Base-by-base conservation (phyloP, 2,329 filamentous ascomycete genomes). In the Ophiocordyceps polyrhachis-furcata region DNA sequence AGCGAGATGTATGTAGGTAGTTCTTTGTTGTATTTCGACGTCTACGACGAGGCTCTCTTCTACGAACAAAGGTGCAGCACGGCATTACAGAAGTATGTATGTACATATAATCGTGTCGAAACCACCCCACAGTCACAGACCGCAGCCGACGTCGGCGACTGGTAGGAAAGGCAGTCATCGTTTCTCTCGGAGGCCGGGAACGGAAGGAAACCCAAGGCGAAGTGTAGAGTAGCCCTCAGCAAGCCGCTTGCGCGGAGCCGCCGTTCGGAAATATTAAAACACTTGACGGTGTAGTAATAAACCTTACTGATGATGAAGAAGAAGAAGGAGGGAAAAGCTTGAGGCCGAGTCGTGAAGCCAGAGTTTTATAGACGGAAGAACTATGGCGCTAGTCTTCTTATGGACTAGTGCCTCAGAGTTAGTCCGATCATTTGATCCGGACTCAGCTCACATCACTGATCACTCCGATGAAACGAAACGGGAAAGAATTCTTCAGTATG, bases 191-290 rank as follows among this genome's bases (percentile, higher is more conserved):
- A 59, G 68, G 68, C 68, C 66, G 68, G 68, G 68, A 71, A 71
- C 68, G 68, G 68, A 69, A 64, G 67, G 61, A 68, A 62, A 69
- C 64, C 63, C 65, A 71, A 64, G 55, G 64, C 56, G 28, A 41
- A 57, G 57, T 54, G 49, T 53, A 53, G 58, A 56, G 61, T 66
- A 67, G 64, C 68, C 66, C 67, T 69, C 68, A 71, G 68, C 68
- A 69, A 69, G 67, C 67, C 68, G 65, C 67, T 56, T 58, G 59
- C 56, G 68, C 65, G 68, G 67, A 71, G 68, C 68, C 68, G 59
- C 64, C 67, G 56, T 55, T 32, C 12, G 52, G 51, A 59, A 60
- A 62, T 61, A 60, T 60, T 57, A 59, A 63, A 64, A 65, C 67
- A 71, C 62, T 58, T 70, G 67, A 64, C 67, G 67, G 63, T 70